Evolutionary conservation across 2,329 filamentous ascomycete species (phyloP).

Genomic region (Fusarium xyrophilum): DNA sequence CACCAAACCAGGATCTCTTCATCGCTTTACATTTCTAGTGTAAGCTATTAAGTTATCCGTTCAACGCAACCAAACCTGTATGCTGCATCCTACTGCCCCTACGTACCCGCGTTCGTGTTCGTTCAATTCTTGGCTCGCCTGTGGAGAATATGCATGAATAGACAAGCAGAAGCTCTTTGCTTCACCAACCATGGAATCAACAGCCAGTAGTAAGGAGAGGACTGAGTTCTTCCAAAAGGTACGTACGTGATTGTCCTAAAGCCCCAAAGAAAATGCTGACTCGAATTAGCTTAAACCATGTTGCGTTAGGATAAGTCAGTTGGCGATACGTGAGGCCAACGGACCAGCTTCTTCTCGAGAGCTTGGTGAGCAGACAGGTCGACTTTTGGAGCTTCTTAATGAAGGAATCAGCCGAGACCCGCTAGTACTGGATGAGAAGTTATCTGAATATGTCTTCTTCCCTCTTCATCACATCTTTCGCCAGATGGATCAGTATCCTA

Average conservation of each 20-base stretch:
- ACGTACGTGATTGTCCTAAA: constrained; percentile 16
- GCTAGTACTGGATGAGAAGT: constrained; percentile 72
- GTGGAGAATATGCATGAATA: constrained; percentile 37
- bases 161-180: constrained; percentile 26
- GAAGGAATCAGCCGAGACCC: constrained; percentile 53
- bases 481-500: constrained; percentile 73
- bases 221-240: constrained; percentile 46
- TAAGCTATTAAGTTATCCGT: not conserved
- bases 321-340: constrained; percentile 58
- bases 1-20: constrained; percentile 2
- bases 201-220: constrained; percentile 34
- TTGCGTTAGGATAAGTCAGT: constrained; percentile 66
- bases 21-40: not conserved
- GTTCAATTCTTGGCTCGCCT: constrained; percentile 9
- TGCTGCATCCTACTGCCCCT: not conserved
- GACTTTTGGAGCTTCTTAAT: constrained; percentile 56
- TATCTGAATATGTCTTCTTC: constrained; percentile 95
- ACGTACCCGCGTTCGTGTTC: constrained; percentile 29
- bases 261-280: constrained; percentile 3
- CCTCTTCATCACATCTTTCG: constrained; percentile 88
- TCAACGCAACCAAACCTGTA: not conserved
- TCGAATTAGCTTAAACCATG: constrained; percentile 64
- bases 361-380: constrained; percentile 54
- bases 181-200: constrained; percentile 40
- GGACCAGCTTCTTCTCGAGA: constrained; percentile 51